Evolutionary conservation across 2,329 filamentous ascomycete genomes (phyloP).

Genomic region (Aschersonia sp.): DNA sequence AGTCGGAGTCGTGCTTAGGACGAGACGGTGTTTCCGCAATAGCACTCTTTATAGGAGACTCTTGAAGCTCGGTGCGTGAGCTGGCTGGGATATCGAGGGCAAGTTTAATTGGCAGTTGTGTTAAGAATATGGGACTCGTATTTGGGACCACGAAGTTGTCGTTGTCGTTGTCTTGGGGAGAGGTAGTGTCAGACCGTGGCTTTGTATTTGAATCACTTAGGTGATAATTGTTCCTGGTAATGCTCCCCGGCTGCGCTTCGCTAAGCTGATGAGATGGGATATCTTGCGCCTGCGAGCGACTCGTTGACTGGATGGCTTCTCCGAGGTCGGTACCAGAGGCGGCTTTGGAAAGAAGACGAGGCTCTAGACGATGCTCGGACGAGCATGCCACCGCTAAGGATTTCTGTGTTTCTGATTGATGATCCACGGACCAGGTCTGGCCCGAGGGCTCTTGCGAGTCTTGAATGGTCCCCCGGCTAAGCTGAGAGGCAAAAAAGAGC

Average conservation of each 20-base stretch:
- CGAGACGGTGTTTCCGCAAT: constrained; percentile 2
- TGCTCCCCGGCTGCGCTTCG: neutral
- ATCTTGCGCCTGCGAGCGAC: neutral
- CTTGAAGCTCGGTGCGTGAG: constrained; percentile 1
- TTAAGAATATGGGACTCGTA: constrained; percentile 5
- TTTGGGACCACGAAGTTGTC: neutral
- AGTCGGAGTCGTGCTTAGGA: neutral
- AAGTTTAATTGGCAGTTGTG: constrained; percentile 3
- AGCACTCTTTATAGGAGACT: neutral
- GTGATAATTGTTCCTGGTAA: neutral
- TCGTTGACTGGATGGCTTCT: neutral
- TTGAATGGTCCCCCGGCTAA: constrained; percentile 24
- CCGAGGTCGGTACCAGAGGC: neutral
- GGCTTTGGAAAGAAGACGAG: neutral
- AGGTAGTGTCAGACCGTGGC: neutral
- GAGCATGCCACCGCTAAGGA: no score
- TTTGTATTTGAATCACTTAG: neutral
- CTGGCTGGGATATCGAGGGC: constrained; percentile 3
- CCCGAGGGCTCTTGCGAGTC: constrained; percentile 27
- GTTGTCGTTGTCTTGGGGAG: neutral
- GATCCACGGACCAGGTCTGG: constrained; percentile 8
- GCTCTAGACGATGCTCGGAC: no score
- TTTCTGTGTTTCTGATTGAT: neutral
- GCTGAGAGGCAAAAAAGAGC: constrained; percentile 13
- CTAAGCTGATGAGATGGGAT: constrained; percentile 13